phyloP scores from a whole-genome alignment of 163 green algal genomes.

The Volvox carteri region DNA sequence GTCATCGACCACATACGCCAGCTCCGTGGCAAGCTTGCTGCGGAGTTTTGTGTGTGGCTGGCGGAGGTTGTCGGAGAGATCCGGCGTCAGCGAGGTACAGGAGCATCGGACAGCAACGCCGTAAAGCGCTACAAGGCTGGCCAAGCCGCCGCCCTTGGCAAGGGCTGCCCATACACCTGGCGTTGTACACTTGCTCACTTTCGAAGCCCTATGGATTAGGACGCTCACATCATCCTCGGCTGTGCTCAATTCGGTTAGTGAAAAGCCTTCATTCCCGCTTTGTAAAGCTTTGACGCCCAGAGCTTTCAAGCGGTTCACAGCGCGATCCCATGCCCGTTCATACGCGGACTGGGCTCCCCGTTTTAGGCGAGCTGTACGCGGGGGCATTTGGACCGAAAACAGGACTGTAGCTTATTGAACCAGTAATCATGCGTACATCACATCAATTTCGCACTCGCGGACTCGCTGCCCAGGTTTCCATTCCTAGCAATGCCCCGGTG shows the following conservation, averaged over 20 bases:
- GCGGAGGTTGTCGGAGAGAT: not conserved
- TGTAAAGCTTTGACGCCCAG: not conserved
- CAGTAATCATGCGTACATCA: too few species aligned
- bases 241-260: not conserved
- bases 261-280: not conserved
- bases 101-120: not conserved
- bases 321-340: not conserved
- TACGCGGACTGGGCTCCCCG: not conserved
- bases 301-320: not conserved
- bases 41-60: not conserved
- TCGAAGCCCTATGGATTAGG: not conserved
- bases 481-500: too few species aligned
- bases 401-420: too few species aligned
- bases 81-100: not conserved
- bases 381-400: too few species aligned
- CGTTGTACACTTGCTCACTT: not conserved
- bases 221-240: not conserved
- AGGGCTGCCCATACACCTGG: not conserved
- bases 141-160: not conserved
- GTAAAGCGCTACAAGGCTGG: not conserved
- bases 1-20: not conserved
- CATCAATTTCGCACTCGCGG: too few species aligned
- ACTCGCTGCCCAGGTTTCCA: too few species aligned
- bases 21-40: constrained; percentile 1
- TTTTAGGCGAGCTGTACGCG: not conserved